Percentiles rank a stretch among this genome's conserved stretches.
phyloP scores from a whole-genome alignment of 352 stramenopile genomes.

The Phytophthora macrochlamydospora region DNA sequence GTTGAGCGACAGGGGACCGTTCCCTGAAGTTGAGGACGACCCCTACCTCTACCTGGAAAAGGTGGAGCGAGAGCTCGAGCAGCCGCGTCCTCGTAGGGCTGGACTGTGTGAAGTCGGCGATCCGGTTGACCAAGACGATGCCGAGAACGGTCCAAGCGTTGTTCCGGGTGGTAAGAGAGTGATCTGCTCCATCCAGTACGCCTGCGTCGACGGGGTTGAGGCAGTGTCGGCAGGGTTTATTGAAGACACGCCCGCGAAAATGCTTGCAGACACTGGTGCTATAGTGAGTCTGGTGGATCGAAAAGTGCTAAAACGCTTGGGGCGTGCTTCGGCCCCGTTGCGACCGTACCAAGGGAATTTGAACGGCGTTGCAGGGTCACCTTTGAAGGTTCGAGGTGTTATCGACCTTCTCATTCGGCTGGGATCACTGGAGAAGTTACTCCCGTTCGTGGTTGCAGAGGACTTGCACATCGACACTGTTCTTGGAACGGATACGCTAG shows the following conservation, averaged over 20 bases:
- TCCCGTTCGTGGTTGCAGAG: constrained; percentile 2
- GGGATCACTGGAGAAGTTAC: background rate
- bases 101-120: too few species aligned
- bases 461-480: background rate
- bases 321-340: background rate
- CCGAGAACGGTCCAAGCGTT: background rate
- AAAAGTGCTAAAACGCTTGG: background rate
- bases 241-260: background rate
- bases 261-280: constrained; percentile 6
- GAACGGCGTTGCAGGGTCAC: background rate
- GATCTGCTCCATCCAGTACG: background rate
- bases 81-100: too few species aligned
- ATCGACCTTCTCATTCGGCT: constrained; percentile 5
- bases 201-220: background rate
- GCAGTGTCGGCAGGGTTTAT: background rate
- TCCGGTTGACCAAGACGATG: background rate
- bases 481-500: too few species aligned
- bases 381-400: background rate
- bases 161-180: background rate
- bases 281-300: constrained; percentile 3
- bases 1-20: too few species aligned
- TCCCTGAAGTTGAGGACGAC: too few species aligned
- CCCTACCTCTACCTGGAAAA: background rate
- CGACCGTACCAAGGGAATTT: background rate
- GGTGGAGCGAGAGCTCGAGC: background rate